Conservation (phyloP, 176 grass and related monocot species). For the Poa pratensis region DNA sequence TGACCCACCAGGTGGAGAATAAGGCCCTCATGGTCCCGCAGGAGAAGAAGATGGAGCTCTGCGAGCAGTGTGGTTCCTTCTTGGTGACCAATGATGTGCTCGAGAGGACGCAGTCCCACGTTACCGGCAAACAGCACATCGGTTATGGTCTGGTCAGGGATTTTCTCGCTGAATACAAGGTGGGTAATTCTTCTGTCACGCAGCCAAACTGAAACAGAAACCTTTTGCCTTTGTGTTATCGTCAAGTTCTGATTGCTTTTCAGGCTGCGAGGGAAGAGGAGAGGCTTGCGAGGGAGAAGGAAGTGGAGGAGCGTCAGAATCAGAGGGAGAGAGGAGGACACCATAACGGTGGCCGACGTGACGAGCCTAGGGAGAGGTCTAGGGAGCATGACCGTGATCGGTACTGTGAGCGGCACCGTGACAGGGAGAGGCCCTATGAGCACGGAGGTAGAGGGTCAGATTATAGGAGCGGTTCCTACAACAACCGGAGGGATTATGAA, state of each 20-base stretch:
- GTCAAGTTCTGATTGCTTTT: slow-evolving; percentile 27
- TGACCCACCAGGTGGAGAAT: background rate
- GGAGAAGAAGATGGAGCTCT: slow-evolving; percentile 36
- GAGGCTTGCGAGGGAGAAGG: slow-evolving; percentile 59
- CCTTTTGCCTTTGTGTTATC: background rate
- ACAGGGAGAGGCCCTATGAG: slow-evolving; percentile 56
- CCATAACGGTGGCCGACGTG: slow-evolving; percentile 30
- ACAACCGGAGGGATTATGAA: slow-evolving; percentile 53
- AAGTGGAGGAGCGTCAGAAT: slow-evolving; percentile 45
- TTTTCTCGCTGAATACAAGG: slow-evolving; percentile 7
- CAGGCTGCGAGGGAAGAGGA: slow-evolving; percentile 66
- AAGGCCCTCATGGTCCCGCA: slow-evolving; percentile 10
- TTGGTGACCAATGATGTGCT: slow-evolving; percentile 13
- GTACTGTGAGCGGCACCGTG: slow-evolving; percentile 43
- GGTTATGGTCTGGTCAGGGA: slow-evolving; percentile 18
- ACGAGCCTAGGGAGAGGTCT: slow-evolving; percentile 44
- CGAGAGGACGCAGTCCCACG: slow-evolving; percentile 30
- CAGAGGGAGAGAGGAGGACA: slow-evolving; percentile 49
- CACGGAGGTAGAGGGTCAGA: slow-evolving; percentile 49
- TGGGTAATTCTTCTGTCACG: background rate
- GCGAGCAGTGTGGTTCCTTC: slow-evolving; percentile 6
- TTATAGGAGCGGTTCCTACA: slow-evolving; percentile 47
- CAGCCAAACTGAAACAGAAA: background rate
- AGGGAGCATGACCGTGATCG: slow-evolving; percentile 46
- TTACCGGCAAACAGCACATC: slow-evolving; percentile 8